Base-by-base conservation (phyloP, 2,329 filamentous ascomycete genomes). In the Beauveria asiatica region DNA sequence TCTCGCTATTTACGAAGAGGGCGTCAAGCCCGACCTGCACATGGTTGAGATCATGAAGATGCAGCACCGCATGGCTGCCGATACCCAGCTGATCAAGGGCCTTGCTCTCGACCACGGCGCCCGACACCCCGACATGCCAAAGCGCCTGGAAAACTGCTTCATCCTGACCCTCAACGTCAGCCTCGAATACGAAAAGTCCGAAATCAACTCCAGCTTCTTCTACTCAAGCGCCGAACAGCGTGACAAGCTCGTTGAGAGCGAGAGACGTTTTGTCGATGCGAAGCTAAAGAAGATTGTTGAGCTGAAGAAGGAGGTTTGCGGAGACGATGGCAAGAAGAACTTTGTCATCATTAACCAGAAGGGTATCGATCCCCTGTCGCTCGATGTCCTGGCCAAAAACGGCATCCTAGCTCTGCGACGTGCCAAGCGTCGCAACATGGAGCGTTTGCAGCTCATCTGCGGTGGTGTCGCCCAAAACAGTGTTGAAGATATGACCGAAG, bases 41-140 rank as follows among this genome's bases (percentile, higher is more conserved):
- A 99, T 99, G 94, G 83, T 99, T 66, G 94, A 99, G 77, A 97
- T 99, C 69, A 99, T 99, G 94, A 97, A 96, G 74, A 97, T 99
- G 93, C 94, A 99, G 79, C 94, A 99, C 79, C 89, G 93, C 67
- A 92, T 90, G 57, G 92, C 93, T 62, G 90, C 94, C 37, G 94
- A 99, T 75, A 99, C 94, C 61, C 92, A 96, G 75, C 85, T 99
- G 62, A 97, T 99, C 74, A 86, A 89, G 65, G 94, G 94, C 62
- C 81, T 99, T 61, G 94, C 91, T 10, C 80, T 99, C 63, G 94
- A 99, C 70, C 94, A 99, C 74, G 94, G 94, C 66, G 92, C 94
- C 13, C 85, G 94, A 70, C 94, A 99, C 76, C 94, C 94, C 3
- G 94, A 99, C 71, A 99, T 99, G 94, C 91, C 94, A 9, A 97